Conservation (phyloP, 176 grass and related monocot species). For the Oryza australiensis region DNA sequence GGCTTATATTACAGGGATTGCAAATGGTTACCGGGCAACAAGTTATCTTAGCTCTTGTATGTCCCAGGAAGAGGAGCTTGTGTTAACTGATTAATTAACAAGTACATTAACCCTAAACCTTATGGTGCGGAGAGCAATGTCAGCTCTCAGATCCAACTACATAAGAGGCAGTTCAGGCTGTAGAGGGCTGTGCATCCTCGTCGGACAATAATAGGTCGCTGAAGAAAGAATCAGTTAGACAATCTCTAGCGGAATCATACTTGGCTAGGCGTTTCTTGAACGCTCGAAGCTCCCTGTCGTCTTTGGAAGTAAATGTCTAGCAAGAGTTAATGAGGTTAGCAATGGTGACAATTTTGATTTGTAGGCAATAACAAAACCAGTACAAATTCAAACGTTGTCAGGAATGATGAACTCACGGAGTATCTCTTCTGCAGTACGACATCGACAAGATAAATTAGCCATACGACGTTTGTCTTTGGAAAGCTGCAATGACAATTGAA, state of each 20-base stretch:
- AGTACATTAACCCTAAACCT: neutral
- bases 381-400: neutral
- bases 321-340: conserved; percentile 24
- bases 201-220: conserved; percentile 42
- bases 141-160: neutral
- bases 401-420: conserved; percentile 54
- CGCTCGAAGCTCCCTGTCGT: conserved; percentile 75
- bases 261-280: conserved; percentile 70
- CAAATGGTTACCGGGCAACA: neutral
- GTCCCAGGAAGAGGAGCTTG: neutral
- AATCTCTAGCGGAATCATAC: conserved; percentile 57
- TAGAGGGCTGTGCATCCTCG: conserved; percentile 1
- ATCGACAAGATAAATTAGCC: conserved; percentile 93
- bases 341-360: neutral
- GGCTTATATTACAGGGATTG: neutral
- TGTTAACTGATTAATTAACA: neutral
- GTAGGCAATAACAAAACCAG: neutral
- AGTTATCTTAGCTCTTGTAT: conserved; percentile 27
- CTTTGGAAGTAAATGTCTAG: conserved; percentile 53
- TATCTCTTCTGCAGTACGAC: conserved; percentile 73
- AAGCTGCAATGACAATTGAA: conserved; percentile 52
- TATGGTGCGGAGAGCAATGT: neutral
- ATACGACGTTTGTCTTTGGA: conserved; percentile 85
- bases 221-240: conserved; percentile 69
- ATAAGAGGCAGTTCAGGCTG: neutral